Conservation (phyloP, 805 yeast species). For the Cyberlindnera samutprakarnensis region DNA sequence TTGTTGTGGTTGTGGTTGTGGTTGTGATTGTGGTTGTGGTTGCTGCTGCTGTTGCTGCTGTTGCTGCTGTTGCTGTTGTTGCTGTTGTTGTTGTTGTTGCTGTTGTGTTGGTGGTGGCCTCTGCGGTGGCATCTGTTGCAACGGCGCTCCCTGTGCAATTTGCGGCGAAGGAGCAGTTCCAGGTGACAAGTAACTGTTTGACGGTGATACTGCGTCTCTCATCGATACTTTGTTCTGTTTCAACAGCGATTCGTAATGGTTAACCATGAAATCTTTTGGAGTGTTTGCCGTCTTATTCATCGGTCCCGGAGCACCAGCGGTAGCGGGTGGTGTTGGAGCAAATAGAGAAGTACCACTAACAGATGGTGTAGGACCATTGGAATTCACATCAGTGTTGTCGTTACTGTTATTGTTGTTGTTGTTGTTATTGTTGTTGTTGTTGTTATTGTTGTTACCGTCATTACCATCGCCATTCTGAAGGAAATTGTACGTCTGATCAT, state of each 20-base stretch:
- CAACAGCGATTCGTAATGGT: constrained; percentile 19
- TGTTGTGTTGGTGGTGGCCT: constrained; percentile 1
- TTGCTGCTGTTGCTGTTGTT: background rate
- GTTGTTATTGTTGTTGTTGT: background rate
- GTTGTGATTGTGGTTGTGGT: constrained; percentile 2
- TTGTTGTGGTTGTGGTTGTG: constrained; percentile 5
- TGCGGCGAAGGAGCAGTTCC: constrained; percentile 7
- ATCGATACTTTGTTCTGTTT: constrained; percentile 20
- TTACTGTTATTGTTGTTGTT: background rate
- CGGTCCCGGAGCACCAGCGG: background rate
- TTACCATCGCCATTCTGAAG: background rate
- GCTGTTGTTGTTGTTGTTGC: background rate
- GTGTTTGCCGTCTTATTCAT: constrained; percentile 1
- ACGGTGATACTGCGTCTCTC: constrained; percentile 17
- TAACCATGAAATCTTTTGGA: constrained; percentile 15
- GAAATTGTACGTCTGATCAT: constrained; percentile 10
- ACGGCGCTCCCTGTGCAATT: constrained; percentile 3
- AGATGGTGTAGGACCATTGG: background rate
- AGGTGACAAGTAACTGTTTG: constrained; percentile 10
- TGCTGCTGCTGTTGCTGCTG: background rate
- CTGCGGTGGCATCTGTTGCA: constrained; percentile 3
- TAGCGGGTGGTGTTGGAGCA: constrained; percentile 9
- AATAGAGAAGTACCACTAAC: constrained; percentile 4
- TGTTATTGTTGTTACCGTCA: background rate
- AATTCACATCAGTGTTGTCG: background rate